Evolutionary conservation across 345 rosid species (phyloP).

Genomic region (thale cress (Arabidopsis thaliana)): DNA sequence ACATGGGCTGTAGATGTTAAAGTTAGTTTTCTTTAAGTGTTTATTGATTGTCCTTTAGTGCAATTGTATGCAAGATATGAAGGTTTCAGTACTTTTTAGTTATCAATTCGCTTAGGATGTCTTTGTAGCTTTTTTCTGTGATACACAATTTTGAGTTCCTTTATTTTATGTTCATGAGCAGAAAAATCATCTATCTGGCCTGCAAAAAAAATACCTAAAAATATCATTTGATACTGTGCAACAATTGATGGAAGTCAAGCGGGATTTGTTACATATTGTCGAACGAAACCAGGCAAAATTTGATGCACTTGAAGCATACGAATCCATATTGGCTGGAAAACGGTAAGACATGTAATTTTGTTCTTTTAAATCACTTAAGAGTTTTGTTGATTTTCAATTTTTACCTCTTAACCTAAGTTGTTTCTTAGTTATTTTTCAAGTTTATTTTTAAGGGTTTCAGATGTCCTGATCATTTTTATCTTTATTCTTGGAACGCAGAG

Average conservation of each 20-base stretch:
- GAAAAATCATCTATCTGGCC: conserved; percentile 96
- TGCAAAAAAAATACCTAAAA: conserved; percentile 68
- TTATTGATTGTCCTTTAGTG: neutral
- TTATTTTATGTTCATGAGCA: conserved; percentile 49
- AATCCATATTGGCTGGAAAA: conserved; percentile 71
- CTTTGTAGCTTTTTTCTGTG: conserved; percentile 13
- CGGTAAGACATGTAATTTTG: conserved; percentile 52
- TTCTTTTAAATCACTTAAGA: conserved; percentile 1
- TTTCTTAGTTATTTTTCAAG: conserved; percentile 29
- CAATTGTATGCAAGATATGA: conserved; percentile 18
- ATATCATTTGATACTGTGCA: conserved; percentile 89
- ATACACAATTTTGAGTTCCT: conserved; percentile 13
- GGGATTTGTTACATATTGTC: conserved; percentile 74
- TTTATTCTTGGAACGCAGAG: conserved; percentile 58
- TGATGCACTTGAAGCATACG: conserved; percentile 89
- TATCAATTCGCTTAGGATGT: neutral
- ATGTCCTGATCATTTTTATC: conserved; percentile 27
- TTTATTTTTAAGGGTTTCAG: conserved; percentile 1
- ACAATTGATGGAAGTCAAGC: conserved; percentile 96
- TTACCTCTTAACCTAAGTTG: conserved; percentile 6
- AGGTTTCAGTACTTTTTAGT: conserved; percentile 24
- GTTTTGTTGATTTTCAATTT: conserved; percentile 3
- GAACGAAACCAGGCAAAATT: conserved; percentile 81
- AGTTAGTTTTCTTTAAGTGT: conserved; percentile 16
- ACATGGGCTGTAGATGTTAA: conserved; percentile 13